Conservation (phyloP, 352 stramenopile genomes). For the Ophiocytium majus region DNA sequence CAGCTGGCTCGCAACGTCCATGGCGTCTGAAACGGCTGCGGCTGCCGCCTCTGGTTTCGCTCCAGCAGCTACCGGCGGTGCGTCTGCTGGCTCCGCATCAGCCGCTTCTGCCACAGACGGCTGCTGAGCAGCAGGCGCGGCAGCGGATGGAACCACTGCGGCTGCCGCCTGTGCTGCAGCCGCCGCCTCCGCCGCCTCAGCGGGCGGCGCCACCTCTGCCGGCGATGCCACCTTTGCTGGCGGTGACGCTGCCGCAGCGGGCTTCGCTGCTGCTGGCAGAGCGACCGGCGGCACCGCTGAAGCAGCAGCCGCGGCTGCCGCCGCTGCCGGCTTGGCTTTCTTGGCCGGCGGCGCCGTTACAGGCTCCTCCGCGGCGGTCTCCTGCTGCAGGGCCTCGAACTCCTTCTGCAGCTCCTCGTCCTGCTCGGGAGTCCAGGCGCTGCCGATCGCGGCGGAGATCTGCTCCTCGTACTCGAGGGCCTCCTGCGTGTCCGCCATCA, state of each 20-base stretch:
- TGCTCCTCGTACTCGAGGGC: conserved; percentile 53
- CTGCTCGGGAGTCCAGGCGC: conserved; percentile 44
- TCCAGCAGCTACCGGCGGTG: not conserved
- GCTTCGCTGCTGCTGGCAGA: not conserved
- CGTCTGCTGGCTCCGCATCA: not conserved
- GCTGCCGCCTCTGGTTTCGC: not conserved
- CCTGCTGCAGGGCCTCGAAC: conserved; percentile 42
- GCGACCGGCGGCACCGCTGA: not conserved
- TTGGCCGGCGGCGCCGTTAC: not conserved
- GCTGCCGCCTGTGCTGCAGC: not conserved
- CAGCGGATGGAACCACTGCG: not conserved
- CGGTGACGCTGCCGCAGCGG: not conserved
- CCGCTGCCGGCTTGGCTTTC: not conserved
- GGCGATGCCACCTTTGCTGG: not conserved
- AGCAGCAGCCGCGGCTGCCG: not conserved
- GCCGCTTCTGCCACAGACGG: not conserved
- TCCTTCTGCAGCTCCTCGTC: conserved; percentile 52
- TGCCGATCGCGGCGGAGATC: conserved; percentile 50
- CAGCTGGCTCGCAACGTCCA: conserved; percentile 23
- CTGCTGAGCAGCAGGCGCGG: not conserved
- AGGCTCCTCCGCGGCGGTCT: conserved; percentile 33
- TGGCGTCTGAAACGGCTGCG: not conserved
- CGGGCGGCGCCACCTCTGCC: not conserved
- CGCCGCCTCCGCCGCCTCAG: not conserved
- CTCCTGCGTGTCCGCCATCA: conserved; percentile 58